Base-by-base conservation (phyloP, 1,139 yeast species). In the Hyphopichia wangnamkhiaoensis region DNA sequence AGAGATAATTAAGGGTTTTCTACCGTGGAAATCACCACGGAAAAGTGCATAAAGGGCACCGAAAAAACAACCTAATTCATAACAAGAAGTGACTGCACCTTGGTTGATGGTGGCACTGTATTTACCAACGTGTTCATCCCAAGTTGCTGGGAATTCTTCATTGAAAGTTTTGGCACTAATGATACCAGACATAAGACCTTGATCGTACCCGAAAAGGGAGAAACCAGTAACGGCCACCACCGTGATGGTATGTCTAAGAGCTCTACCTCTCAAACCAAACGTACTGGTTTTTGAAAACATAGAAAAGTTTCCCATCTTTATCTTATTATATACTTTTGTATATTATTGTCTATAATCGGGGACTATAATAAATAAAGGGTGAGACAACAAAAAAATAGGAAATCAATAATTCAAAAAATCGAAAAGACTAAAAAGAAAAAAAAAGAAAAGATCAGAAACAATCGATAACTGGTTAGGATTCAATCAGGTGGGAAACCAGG, bases 151-250 rank as follows among this genome's bases (percentile, higher is more conserved):
- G 56, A 82, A 82, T 44, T 75, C 82, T 4, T 60, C 44, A 50
- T 74, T 71, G 53, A 84, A 84, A 49, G 79, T 74, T 0, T 61
- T 63, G 40, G 84, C 84, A 24, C 85, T 79, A 49, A 83, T 80
- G 43, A 81, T 63, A 57, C 87, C 85, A 16, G 85, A 77, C 86
- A 82, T 80, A 41, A 84, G 74, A 56, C 93, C 91, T 61, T 84
- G 91, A 59, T 84, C 90, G 52, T 82, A 83, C 47, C 93, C 93
- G 58, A 84, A 84, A 35, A 79, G 65, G 16, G 85, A 75, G 58
- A 85, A 85, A 9, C 88, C 90, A 31, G 77, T 71, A 34, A 80
- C 80, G 33, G 90, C 81, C 29, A 78, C 65, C 17, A 71, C 44
- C 0, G 90, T 81, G 44, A 84, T 70, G 16, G 76, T 67, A 8